Evolutionary conservation across 164 flowering plant genomes (phyloP).

Genomic region (Tinospora cordifolia): DNA sequence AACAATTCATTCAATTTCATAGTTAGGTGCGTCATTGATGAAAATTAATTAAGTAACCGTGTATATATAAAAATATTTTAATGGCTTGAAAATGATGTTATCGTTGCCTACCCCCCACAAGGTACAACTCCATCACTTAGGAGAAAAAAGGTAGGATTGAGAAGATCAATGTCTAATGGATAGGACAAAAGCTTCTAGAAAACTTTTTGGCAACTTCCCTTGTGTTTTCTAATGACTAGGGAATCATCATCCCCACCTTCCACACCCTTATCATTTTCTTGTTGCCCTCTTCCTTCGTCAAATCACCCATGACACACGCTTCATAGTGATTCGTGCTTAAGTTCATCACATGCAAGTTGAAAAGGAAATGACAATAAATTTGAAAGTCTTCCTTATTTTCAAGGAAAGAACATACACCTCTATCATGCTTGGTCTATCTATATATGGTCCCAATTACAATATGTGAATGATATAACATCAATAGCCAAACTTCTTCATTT

Average conservation of each 20-base stretch:
- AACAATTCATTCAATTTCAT: too few species aligned
- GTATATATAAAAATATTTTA: too few species aligned
- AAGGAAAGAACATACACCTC: background rate
- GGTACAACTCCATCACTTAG: background rate
- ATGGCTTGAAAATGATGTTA: background rate
- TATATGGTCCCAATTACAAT: too few species aligned
- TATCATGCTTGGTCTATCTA: background rate
- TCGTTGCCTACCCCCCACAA: background rate
- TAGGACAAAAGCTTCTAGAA: background rate
- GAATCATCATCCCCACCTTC: background rate
- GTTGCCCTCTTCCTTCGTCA: background rate
- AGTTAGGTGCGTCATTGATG: too few species aligned
- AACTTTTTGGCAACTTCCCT: slow-evolving; percentile 1
- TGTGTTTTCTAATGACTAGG: background rate
- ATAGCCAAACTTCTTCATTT: background rate
- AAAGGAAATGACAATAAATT: background rate
- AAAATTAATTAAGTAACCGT: too few species aligned
- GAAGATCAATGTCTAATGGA: background rate
- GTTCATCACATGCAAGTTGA: slow-evolving; percentile 5
- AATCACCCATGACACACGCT: background rate
- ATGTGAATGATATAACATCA: background rate
- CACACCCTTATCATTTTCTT: background rate
- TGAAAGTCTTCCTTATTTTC: background rate
- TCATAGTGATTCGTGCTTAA: background rate
- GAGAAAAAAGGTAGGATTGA: background rate